Percentiles rank a stretch among this genome's conserved stretches.
phyloP scores from a whole-genome alignment of 768 basidiomycete species.

The Xerocomellus amylosporus region DNA sequence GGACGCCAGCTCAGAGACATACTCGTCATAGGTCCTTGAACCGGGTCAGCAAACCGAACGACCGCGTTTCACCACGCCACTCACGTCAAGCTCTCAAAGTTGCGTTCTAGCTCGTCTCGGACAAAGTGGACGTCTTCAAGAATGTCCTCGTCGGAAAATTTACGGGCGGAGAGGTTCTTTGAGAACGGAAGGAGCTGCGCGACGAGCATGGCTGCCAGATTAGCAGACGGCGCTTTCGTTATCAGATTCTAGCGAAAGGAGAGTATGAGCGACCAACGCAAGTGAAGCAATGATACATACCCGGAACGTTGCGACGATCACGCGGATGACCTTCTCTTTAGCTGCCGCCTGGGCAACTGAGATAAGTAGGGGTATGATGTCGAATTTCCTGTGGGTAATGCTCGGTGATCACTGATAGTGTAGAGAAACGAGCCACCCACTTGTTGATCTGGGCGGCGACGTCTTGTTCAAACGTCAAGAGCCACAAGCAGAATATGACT shows the following conservation, averaged over 20 bases:
- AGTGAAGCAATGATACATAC: slow-evolving; percentile 39
- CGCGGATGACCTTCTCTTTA: slow-evolving; percentile 96
- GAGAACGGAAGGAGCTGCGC: slow-evolving; percentile 82
- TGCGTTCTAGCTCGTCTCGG: slow-evolving; percentile 76
- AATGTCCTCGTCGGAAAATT: slow-evolving; percentile 95
- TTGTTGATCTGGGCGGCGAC: slow-evolving; percentile 85
- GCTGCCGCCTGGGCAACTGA: slow-evolving; percentile 84
- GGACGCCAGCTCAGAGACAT: slow-evolving; percentile 82
- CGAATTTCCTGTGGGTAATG: slow-evolving; percentile 64
- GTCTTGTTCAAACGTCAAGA: slow-evolving; percentile 85
- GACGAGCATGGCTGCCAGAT: slow-evolving; percentile 91
- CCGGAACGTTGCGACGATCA: slow-evolving; percentile 88
- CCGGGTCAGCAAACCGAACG: slow-evolving; percentile 1
- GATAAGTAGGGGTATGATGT: slow-evolving; percentile 81
- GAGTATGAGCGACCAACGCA: slow-evolving; percentile 3
- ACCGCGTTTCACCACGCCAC: slow-evolving; percentile 22
- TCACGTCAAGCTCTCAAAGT: slow-evolving; percentile 89
- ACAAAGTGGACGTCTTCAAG: slow-evolving; percentile 89
- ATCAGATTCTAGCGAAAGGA: slow-evolving; percentile 67
- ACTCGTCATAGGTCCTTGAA: slow-evolving; percentile 91
- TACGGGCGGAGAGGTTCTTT: slow-evolving; percentile 77
- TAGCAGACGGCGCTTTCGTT: slow-evolving; percentile 81
- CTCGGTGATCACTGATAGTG: background rate
- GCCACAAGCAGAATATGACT: slow-evolving; percentile 89
- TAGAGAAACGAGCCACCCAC: slow-evolving; percentile 41